Percentiles rank a stretch among this genome's conserved stretches.
Conservation (phyloP, 1,139 yeast genomes). For the Candida labiduridarum region DNA sequence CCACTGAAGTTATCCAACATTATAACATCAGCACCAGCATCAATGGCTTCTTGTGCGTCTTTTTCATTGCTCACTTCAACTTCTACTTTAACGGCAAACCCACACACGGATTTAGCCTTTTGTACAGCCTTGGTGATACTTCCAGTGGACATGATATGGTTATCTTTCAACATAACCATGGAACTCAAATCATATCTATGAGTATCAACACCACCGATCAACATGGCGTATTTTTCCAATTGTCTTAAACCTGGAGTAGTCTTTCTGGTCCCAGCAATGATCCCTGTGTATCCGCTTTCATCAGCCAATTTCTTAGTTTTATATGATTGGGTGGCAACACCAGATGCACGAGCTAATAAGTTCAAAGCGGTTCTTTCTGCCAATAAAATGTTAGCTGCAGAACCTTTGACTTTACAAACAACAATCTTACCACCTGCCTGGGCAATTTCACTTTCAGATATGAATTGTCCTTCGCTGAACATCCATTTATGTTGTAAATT, state of each 20-base stretch:
- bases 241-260: slow-evolving; percentile 95
- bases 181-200: slow-evolving; percentile 90
- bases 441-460: slow-evolving; percentile 46
- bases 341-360: slow-evolving; percentile 79
- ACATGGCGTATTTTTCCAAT: slow-evolving; percentile 90
- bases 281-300: slow-evolving; percentile 73
- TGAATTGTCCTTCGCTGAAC: slow-evolving; percentile 63
- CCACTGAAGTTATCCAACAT: slow-evolving; percentile 92
- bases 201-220: slow-evolving; percentile 92
- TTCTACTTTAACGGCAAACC: slow-evolving; percentile 88
- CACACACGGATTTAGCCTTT: slow-evolving; percentile 78
- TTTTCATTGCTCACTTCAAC: slow-evolving; percentile 84
- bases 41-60: slow-evolving; percentile 90
- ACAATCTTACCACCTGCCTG: slow-evolving; percentile 57
- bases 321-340: slow-evolving; percentile 81
- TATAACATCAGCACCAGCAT: slow-evolving; percentile 93
- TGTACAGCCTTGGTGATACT: slow-evolving; percentile 83
- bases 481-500: slow-evolving; percentile 73
- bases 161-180: slow-evolving; percentile 96
- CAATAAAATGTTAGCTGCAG: slow-evolving; percentile 73
- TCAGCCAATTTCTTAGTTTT: slow-evolving; percentile 63
- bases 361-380: slow-evolving; percentile 90
- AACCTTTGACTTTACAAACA: slow-evolving; percentile 80
- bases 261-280: slow-evolving; percentile 95
- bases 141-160: slow-evolving; percentile 91